Base-by-base conservation (phyloP, 1,284 basidiomycete genomes). In the Cryptococcus sp. region DNA sequence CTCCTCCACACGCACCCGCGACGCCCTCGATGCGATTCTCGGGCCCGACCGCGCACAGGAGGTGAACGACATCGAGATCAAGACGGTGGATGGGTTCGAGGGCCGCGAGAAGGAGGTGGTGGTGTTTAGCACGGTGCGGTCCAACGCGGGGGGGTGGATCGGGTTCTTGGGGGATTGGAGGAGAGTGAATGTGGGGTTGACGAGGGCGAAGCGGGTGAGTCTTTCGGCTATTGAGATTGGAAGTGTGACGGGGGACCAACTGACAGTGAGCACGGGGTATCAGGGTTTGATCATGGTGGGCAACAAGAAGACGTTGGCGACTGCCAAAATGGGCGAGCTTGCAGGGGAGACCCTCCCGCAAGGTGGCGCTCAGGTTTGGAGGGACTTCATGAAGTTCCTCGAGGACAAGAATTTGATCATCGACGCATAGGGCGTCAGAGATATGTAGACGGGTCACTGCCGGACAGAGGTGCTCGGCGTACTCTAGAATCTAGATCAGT, bases 41-140 rank as follows among this genome's bases (percentile, higher is more conserved):
- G 89, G 88, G 15, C 72, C 80, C 7, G 80, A 82, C 47, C 83
- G 88, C 40, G 84, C 81, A n/a, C 76, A 81, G 71, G 84, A 91
- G 62, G 71, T 89, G 4, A 69, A 74, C 1, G 73, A 83, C 47
- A 82, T 94, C 51, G 91, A 93, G 71, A 82, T 93, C 66, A 88
- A 87, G 75, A 93, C 91, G 0, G 90, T 94, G 9, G 91, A 94
- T 69, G 93, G 91, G 15, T 97, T 95, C 72, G 90, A 97, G 73
- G 92, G 92, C 1, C 82, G 91, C 47, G 91, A 97, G 78, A 96
- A 96, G 79, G 85, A 88, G 13, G 85, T 93, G 28, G 89, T 96
- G 65, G 81, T 96, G 50, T 93, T 96, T 71, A 91, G 88, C 43
- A 93, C 91, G 0, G 90, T 93, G 46, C 82, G 93, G 50, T 88